Conservation (phyloP, 176 grass and related monocot genomes). For the Miscanthus lutarioriparius region DNA sequence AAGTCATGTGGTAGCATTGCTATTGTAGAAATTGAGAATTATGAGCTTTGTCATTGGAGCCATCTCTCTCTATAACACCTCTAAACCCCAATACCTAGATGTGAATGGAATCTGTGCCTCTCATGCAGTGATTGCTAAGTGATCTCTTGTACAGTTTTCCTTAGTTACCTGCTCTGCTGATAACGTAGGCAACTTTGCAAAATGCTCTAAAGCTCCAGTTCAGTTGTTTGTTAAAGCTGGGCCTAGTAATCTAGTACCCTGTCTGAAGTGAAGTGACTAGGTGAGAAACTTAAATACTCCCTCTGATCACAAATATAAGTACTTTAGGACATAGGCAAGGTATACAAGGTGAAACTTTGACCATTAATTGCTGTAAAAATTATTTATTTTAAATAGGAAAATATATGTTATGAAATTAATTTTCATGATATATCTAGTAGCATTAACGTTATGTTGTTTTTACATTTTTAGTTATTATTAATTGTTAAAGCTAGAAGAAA, state of each 20-base stretch:
- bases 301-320: neutral
- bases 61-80: neutral
- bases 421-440: neutral
- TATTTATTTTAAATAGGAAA: neutral
- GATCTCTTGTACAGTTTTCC: neutral
- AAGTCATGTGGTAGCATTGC: neutral
- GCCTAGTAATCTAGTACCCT: neutral
- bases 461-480: neutral
- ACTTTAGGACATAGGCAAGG: neutral
- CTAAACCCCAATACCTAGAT: neutral
- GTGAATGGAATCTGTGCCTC: conserved; percentile 1
- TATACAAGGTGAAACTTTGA: neutral
- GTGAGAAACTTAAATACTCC: neutral
- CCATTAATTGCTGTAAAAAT: neutral
- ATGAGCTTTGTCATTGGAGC: neutral
- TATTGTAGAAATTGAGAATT: conserved; percentile 3
- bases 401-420: neutral
- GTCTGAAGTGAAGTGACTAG: neutral
- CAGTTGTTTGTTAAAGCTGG: neutral
- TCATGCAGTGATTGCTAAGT: neutral
- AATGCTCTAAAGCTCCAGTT: neutral
- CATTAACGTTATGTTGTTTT: neutral
- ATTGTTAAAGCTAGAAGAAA: neutral
- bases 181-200: neutral
- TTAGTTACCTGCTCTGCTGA: neutral